Percentiles rank a stretch among this genome's conserved stretches.
Conservation (phyloP, 2,329 filamentous ascomycete species). For the Fusarium sp. region DNA sequence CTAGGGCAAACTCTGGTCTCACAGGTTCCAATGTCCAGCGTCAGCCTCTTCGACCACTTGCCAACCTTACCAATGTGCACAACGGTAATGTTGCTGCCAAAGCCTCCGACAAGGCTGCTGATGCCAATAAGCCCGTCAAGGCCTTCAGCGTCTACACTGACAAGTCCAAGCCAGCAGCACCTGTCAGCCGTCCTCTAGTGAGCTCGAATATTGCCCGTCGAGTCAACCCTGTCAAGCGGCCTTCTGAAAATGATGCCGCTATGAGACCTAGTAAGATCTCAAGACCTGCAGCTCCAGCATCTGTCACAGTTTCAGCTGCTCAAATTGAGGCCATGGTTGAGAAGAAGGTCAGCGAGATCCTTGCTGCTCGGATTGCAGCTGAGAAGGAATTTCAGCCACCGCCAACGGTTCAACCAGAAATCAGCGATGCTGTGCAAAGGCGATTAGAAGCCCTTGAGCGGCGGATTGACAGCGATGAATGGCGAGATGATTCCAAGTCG, state of each 20-base stretch:
- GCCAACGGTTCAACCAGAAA: conserved; percentile 57
- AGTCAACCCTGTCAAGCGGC: conserved; percentile 55
- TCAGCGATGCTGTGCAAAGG: conserved; percentile 82
- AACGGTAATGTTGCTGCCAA: conserved; percentile 64
- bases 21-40: conserved; percentile 62
- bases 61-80: conserved; percentile 80
- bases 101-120: conserved; percentile 55
- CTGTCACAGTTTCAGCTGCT: conserved; percentile 70
- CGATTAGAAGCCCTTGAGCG: conserved; percentile 87
- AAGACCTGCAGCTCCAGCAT: conserved; percentile 44
- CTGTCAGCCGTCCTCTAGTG: conserved; percentile 49
- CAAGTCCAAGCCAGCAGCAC: conserved; percentile 63
- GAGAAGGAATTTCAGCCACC: conserved; percentile 53
- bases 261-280: conserved; percentile 62
- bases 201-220: conserved; percentile 52
- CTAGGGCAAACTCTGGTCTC: conserved; percentile 62
- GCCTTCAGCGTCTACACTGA: conserved; percentile 90
- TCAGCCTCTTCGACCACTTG: conserved; percentile 83
- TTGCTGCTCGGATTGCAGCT: conserved; percentile 76
- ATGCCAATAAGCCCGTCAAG: conserved; percentile 77
- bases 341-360: conserved; percentile 88
- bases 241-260: conserved; percentile 54
- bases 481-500: conserved; percentile 75
- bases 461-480: conserved; percentile 76
- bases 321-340: conserved; percentile 93